A percentile compares a stretch with the other conserved stretches of the same genome.
phyloP scores from a whole-genome alignment of 306 rosid genomes.

The Trichosanthes truncata region DNA sequence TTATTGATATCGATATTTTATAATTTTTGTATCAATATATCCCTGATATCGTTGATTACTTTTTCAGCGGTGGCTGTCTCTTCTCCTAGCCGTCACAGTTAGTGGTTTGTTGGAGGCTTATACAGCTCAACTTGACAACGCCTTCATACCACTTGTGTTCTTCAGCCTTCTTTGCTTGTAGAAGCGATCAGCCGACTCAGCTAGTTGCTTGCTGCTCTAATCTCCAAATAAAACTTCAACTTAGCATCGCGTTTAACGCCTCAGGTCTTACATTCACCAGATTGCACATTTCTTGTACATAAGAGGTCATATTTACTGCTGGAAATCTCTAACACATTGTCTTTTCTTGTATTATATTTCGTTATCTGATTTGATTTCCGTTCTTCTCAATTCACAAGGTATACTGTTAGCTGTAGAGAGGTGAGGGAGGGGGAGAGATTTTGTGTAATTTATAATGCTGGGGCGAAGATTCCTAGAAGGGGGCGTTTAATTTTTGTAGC shows the following conservation, averaged over 20 bases:
- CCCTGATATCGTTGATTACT: conserved; percentile 14
- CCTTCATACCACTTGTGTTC: conserved; percentile 87
- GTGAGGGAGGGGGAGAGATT: not conserved
- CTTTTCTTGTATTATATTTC: not conserved
- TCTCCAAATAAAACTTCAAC: conserved; percentile 10
- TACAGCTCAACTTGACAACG: conserved; percentile 94
- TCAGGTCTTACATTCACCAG: not conserved
- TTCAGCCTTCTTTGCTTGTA: conserved; percentile 85
- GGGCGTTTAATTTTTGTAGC: not conserved
- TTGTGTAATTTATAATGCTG: not conserved
- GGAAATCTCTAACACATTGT: conserved; percentile 9
- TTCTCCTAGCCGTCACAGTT: conserved; percentile 63
- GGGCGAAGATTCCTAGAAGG: not conserved
- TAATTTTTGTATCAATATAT: not conserved
- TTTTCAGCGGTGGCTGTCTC: conserved; percentile 85
- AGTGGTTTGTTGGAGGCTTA: conserved; percentile 96
- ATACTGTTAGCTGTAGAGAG: not conserved
- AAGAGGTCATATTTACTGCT: conserved; percentile 8
- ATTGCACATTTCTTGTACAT: not conserved
- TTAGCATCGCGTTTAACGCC: not conserved
- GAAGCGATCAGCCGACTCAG: not conserved
- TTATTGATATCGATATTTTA: not conserved
- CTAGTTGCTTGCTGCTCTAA: conserved; percentile 10
- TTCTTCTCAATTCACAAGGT: not conserved
- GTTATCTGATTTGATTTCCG: conserved; percentile 10